phyloP scores from a whole-genome alignment of 2,329 filamentous ascomycete genomes.

The Drechslerella coelobrocha region DNA sequence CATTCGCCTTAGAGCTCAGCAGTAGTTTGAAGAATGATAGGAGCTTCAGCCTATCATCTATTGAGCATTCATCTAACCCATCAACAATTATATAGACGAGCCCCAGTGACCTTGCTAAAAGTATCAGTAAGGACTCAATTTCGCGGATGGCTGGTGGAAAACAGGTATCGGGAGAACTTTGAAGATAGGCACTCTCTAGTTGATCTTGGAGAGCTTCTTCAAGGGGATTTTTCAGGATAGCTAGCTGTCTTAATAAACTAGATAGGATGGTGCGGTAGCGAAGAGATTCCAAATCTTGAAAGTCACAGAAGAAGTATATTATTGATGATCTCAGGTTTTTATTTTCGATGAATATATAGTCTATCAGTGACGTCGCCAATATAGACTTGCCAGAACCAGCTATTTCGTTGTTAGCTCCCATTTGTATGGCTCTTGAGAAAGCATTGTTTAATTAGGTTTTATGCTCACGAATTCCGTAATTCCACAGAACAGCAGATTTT shows the following conservation, averaged over 20 bases:
- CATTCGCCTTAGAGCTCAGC: background rate
- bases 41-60: constrained; percentile 28
- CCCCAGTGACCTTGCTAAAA: background rate
- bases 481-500: constrained; percentile 49
- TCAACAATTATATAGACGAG: constrained; percentile 49
- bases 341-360: constrained; percentile 29
- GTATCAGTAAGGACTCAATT: constrained; percentile 11
- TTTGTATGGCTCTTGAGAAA: background rate
- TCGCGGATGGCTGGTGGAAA: constrained; percentile 30
- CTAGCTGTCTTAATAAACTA: constrained; percentile 50
- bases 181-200: constrained; percentile 25
- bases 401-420: constrained; percentile 6
- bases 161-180: no score
- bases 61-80: constrained; percentile 51
- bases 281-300: constrained; percentile 27
- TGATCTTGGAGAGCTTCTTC: background rate
- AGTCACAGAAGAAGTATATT: constrained; percentile 52
- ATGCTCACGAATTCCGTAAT: constrained; percentile 49
- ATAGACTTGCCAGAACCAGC: constrained; percentile 53
- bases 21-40: constrained; percentile 14
- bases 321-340: constrained; percentile 13
- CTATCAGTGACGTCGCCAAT: constrained; percentile 39
- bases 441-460: background rate
- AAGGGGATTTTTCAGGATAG: constrained; percentile 21
- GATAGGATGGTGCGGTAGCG: constrained; percentile 28